phyloP scores from a whole-genome alignment of 2,329 filamentous ascomycete genomes.

The Alternaria atra region DNA sequence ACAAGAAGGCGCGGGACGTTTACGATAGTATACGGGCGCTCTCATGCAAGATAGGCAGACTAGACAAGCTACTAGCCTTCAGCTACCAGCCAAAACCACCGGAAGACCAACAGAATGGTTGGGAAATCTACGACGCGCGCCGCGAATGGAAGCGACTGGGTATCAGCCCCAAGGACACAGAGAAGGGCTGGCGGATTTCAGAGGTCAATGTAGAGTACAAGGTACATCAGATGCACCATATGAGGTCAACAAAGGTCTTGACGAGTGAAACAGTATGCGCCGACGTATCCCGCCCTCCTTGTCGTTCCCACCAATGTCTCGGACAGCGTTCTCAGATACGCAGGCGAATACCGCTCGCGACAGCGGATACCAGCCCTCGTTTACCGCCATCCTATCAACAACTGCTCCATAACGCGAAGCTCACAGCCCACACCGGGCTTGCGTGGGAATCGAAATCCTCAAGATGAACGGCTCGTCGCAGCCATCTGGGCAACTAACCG shows the following conservation, averaged over 20 bases:
- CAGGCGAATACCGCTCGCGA: slow-evolving; percentile 85
- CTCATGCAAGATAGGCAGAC: slow-evolving; percentile 81
- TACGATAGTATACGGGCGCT: slow-evolving; percentile 85
- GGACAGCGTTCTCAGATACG: slow-evolving; percentile 97
- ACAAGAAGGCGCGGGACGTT: slow-evolving; percentile 78
- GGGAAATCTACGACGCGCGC: slow-evolving; percentile 84
- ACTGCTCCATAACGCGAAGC: slow-evolving; percentile 94
- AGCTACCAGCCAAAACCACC: slow-evolving; percentile 77
- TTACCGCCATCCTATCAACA: slow-evolving; percentile 96
- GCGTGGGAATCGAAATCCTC: slow-evolving; percentile 86
- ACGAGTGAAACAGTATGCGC: slow-evolving; percentile 70
- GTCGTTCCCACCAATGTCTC: slow-evolving; percentile 89
- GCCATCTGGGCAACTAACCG: slow-evolving; percentile 82
- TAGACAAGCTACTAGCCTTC: slow-evolving; percentile 93
- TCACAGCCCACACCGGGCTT: slow-evolving; percentile 92
- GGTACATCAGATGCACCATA: slow-evolving; percentile 47
- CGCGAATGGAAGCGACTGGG: slow-evolving; percentile 89
- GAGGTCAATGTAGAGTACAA: slow-evolving; percentile 88
- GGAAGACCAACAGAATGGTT: slow-evolving; percentile 80
- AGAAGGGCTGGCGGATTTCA: slow-evolving; percentile 88
- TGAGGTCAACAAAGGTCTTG: slow-evolving; percentile 15
- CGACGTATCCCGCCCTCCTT: slow-evolving; percentile 87
- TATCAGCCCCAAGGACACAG: slow-evolving; percentile 79
- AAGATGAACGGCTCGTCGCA: slow-evolving; percentile 92
- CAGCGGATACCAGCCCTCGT: slow-evolving; percentile 87